These are phyloP conservation scores for Phytophthora megakarya DNA, from an alignment of 352 stramenopile species.

Conservation along the genomic window DNA sequence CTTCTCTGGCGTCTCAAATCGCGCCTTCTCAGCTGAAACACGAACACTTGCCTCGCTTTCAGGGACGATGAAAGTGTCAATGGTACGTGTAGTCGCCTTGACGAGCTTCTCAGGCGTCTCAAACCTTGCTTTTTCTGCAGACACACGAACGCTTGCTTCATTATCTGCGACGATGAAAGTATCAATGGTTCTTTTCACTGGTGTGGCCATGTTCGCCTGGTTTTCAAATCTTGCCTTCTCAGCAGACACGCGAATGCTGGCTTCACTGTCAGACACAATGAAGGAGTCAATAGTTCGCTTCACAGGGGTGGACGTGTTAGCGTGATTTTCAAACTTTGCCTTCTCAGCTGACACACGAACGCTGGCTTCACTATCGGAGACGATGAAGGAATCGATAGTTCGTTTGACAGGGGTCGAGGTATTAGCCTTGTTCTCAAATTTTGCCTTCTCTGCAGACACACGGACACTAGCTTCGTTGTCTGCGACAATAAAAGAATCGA, in stretches of 20 bases:
- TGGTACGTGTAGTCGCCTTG: slow-evolving; percentile 5
- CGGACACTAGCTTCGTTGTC: slow-evolving; percentile 34
- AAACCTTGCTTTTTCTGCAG: slow-evolving; percentile 27
- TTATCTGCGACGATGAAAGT: slow-evolving; percentile 19
- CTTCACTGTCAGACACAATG: slow-evolving; percentile 20
- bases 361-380: slow-evolving; percentile 24
- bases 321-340: slow-evolving; percentile 33
- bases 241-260: slow-evolving; percentile 26
- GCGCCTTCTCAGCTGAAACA: slow-evolving; percentile 27
- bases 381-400: slow-evolving; percentile 35
- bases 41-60: slow-evolving; percentile 20
- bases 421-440: slow-evolving; percentile 28
- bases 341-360: slow-evolving; percentile 36
- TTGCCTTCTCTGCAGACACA: slow-evolving; percentile 37
- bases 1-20: slow-evolving; percentile 36
- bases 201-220: slow-evolving; percentile 34
- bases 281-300: slow-evolving; percentile 34
- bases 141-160: slow-evolving; percentile 24
- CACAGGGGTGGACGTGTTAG: slow-evolving; percentile 5
- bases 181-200: slow-evolving; percentile 18
- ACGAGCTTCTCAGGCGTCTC: slow-evolving; percentile 40
- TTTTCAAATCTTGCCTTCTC: slow-evolving; percentile 32
- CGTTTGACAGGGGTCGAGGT: slow-evolving; percentile 14
- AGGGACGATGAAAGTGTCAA: slow-evolving; percentile 24
- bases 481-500: slow-evolving; percentile 38